Conservation (phyloP, 495 filamentous ascomycete species). For the Neurospora africana region DNA sequence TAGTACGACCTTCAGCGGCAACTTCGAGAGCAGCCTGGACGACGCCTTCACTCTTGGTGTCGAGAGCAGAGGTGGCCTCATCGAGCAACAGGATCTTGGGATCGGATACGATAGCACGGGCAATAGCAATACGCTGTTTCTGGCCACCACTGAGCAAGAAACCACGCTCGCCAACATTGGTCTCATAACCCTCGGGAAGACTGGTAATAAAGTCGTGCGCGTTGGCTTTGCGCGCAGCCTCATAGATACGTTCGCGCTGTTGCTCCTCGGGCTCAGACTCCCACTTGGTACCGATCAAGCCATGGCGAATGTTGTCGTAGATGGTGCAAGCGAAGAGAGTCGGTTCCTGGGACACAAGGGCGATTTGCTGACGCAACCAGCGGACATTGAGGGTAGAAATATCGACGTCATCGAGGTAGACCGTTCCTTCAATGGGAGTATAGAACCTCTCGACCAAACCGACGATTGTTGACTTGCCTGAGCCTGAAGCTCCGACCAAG, state of each 20-base stretch:
- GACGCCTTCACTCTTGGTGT: conserved; percentile 89
- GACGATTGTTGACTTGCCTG: conserved; percentile 82
- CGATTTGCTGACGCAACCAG: conserved; percentile 87
- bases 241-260: conserved; percentile 56
- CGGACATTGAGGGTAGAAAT: conserved; percentile 72
- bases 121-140: conserved; percentile 84
- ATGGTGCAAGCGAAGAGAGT: conserved; percentile 79
- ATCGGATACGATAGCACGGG: conserved; percentile 82
- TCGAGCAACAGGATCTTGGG: conserved; percentile 91
- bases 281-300: conserved; percentile 74
- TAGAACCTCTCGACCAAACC: conserved; percentile 92
- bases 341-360: conserved; percentile 77
- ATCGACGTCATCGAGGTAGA: conserved; percentile 77
- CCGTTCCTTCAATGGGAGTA: conserved; percentile 66
- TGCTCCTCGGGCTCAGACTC: conserved; percentile 56
- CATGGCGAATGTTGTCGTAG: conserved; percentile 74
- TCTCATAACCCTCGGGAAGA: conserved; percentile 87
- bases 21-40: conserved; percentile 88
- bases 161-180: conserved; percentile 89
- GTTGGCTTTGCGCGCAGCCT: conserved; percentile 84
- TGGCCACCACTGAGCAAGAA: conserved; percentile 90
- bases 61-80: conserved; percentile 89
- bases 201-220: conserved; percentile 80
- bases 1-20: conserved; percentile 82
- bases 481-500: conserved; percentile 67